These are phyloP conservation scores for Quercus berberidifolia DNA, from an alignment of 306 rosid genomes.

Conservation along the genomic window DNA sequence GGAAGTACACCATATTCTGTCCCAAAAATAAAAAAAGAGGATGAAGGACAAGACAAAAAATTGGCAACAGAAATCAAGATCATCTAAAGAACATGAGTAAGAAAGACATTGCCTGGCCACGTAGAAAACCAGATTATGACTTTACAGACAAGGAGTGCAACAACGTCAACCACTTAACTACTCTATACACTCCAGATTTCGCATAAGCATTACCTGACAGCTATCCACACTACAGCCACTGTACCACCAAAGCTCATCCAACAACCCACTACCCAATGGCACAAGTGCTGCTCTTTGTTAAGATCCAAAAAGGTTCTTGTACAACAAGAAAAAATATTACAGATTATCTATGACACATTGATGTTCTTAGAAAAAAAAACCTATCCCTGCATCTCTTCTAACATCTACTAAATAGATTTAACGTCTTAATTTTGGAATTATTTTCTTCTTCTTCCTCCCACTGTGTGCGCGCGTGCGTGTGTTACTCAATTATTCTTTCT, in stretches of 20 bases:
- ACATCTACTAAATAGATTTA: neutral
- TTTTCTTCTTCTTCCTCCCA: too few relatives aligned
- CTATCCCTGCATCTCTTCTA: neutral
- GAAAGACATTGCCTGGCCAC: too few relatives aligned
- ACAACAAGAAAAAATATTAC: neutral
- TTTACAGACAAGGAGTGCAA: neutral
- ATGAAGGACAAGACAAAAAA: neutral
- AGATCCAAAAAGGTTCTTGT: neutral
- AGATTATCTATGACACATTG: too few relatives aligned
- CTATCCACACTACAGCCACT: too few relatives aligned
- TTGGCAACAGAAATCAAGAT: neutral
- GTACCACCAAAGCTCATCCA: too few relatives aligned
- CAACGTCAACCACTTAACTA: too few relatives aligned
- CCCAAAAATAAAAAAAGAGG: neutral
- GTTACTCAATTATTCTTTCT: too few relatives aligned
- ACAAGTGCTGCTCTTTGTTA: neutral
- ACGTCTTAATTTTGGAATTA: neutral
- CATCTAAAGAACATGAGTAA: too few relatives aligned
- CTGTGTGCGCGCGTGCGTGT: rapidly evolving
- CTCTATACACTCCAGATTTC: too few relatives aligned
- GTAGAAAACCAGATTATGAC: neutral
- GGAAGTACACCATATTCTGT: neutral
- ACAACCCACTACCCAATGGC: neutral
- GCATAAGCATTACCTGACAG: too few relatives aligned
- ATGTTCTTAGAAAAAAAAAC: neutral